These are phyloP conservation scores for Turnera subulata DNA, from an alignment of 345 rosid species.

Conservation along the genomic window DNA sequence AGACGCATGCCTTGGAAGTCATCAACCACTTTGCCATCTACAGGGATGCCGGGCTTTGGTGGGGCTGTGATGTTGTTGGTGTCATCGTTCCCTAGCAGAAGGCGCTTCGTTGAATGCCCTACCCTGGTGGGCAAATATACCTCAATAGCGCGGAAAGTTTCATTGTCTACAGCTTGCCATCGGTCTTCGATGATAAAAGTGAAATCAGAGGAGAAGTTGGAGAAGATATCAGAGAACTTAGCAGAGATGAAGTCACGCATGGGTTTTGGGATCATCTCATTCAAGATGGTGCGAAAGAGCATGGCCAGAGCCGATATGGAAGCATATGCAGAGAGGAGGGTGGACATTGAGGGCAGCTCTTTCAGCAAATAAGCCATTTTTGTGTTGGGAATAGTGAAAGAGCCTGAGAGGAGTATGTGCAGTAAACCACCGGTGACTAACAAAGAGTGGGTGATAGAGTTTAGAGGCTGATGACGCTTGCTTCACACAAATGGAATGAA, in stretches of 20 bases:
- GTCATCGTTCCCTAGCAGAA: conserved; percentile 34
- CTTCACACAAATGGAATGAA: no score
- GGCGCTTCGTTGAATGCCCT: conserved; percentile 19
- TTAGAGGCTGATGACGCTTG: no score
- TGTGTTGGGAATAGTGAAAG: no score
- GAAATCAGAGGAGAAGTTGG: no score
- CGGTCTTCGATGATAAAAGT: no score
- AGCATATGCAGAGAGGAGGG: conserved; percentile 31
- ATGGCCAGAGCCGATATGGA: conserved; percentile 27
- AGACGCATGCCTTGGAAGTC: no score
- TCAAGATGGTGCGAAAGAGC: conserved; percentile 29
- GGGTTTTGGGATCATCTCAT: conserved; percentile 27
- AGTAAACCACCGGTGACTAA: no score
- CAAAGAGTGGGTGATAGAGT: no score
- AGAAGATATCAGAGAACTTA: conserved; percentile 10
- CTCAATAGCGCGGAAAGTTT: no score
- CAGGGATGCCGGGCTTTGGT: conserved; percentile 25
- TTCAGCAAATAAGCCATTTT: conserved; percentile 28
- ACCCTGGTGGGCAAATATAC: no score
- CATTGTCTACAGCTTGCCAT: no score
- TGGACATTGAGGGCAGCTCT: conserved; percentile 26
- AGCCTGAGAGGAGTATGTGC: no score
- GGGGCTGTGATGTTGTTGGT: conserved; percentile 17
- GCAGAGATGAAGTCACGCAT: conserved; percentile 12
- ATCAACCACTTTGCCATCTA: conserved; percentile 20